Percentiles rank a stretch among this genome's conserved stretches.
Conservation (phyloP, 495 filamentous ascomycete genomes). For the Talaromyces stipitatus region DNA sequence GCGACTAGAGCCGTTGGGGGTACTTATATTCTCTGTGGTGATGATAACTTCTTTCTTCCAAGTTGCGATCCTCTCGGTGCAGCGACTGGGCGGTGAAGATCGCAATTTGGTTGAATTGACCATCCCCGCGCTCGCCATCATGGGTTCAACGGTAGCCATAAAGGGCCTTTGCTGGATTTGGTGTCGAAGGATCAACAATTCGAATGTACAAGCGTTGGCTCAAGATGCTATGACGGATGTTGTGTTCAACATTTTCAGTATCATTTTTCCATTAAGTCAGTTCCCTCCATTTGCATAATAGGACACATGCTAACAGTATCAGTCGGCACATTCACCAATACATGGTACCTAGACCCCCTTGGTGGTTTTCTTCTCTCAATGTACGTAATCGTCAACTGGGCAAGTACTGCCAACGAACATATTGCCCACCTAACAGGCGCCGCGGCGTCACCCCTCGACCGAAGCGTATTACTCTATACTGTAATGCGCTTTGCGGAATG, state of each 20-base stretch:
- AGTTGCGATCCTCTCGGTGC: slow-evolving; percentile 65
- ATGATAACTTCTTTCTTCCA: slow-evolving; percentile 88
- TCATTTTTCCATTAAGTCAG: slow-evolving; percentile 44
- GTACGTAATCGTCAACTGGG: slow-evolving; percentile 84
- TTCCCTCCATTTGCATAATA: not conserved
- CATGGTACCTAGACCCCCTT: slow-evolving; percentile 83
- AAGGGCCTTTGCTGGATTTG: slow-evolving; percentile 83
- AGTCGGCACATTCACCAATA: slow-evolving; percentile 67
- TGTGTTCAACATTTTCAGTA: slow-evolving; percentile 87
- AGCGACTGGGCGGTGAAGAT: slow-evolving; percentile 55
- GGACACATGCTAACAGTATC: not conserved
- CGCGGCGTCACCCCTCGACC: slow-evolving; percentile 69
- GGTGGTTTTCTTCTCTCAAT: slow-evolving; percentile 75
- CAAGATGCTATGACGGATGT: slow-evolving; percentile 64
- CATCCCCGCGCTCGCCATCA: slow-evolving; percentile 68
- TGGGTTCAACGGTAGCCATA: slow-evolving; percentile 74
- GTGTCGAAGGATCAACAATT: slow-evolving; percentile 84
- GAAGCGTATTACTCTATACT: slow-evolving; percentile 81
- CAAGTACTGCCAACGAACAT: slow-evolving; percentile 63
- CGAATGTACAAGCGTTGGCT: slow-evolving; percentile 77
- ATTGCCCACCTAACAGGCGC: slow-evolving; percentile 79
- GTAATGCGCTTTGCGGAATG: slow-evolving; percentile 91
- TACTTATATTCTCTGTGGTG: slow-evolving; percentile 73
- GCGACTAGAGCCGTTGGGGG: slow-evolving; percentile 68
- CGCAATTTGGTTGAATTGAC: slow-evolving; percentile 64